Conservation (phyloP, 2,329 filamentous ascomycete species). For the Verticillium dahliae region DNA sequence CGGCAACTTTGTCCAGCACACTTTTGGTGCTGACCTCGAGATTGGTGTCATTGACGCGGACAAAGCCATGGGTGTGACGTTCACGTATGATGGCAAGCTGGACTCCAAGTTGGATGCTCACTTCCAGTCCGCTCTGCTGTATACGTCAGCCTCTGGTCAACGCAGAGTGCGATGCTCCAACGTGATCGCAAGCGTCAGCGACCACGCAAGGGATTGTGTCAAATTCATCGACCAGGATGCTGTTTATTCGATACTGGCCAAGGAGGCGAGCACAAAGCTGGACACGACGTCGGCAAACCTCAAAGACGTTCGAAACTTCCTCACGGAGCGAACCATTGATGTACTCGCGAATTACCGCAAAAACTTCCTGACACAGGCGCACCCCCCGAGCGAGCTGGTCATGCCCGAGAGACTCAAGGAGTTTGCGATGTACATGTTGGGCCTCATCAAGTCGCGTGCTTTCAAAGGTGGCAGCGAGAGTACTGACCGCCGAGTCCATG, state of each 20-base stretch:
- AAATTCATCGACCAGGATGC: constrained; percentile 96
- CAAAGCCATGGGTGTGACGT: constrained; percentile 86
- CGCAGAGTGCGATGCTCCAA: constrained; percentile 90
- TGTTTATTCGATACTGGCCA: constrained; percentile 79
- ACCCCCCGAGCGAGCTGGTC: constrained; percentile 87
- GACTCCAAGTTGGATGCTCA: constrained; percentile 94
- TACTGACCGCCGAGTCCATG: constrained; percentile 83
- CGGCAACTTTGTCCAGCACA: constrained; percentile 94
- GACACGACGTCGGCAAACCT: constrained; percentile 61
- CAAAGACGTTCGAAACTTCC: constrained; percentile 75
- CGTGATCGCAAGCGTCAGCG: constrained; percentile 84
- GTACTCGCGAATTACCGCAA: constrained; percentile 89
- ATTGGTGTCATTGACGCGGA: constrained; percentile 89
- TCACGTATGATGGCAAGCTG: constrained; percentile 95
- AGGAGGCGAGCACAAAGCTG: constrained; percentile 87
- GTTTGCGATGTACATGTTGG: constrained; percentile 92
- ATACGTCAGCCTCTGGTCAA: constrained; percentile 86
- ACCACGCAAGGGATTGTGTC: constrained; percentile 76
- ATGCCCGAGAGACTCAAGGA: constrained; percentile 95
- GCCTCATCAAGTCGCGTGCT: constrained; percentile 80
- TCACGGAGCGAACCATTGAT: constrained; percentile 90
- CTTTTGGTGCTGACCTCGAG: constrained; percentile 89
- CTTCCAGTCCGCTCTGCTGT: constrained; percentile 91
- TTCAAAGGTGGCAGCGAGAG: constrained; percentile 92
- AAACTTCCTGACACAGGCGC: constrained; percentile 73